phyloP scores from a whole-genome alignment of 2,329 filamentous ascomycete genomes.

The Coniochaeta hoffmannii region DNA sequence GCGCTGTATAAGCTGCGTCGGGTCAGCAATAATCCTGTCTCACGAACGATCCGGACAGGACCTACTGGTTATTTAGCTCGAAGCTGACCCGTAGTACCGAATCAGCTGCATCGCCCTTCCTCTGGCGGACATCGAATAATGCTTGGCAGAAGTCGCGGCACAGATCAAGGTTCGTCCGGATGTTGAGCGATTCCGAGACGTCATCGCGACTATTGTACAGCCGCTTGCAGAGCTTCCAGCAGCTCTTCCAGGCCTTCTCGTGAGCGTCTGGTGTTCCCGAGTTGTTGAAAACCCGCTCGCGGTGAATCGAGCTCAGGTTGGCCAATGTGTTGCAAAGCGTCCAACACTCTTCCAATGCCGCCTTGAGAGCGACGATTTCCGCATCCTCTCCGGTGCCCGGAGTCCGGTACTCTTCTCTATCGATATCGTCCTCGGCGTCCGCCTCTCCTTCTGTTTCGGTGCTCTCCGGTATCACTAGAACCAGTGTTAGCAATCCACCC shows the following conservation, averaged over 20 bases:
- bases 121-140: constrained; percentile 76
- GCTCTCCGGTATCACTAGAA: constrained; percentile 43
- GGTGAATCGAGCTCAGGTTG: constrained; percentile 75
- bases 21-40: constrained; percentile 16
- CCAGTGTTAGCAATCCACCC: constrained; percentile 16
- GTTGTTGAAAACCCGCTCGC: constrained; percentile 69
- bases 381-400: constrained; percentile 35
- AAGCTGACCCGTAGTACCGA: constrained; percentile 88
- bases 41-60: constrained; percentile 2
- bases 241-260: constrained; percentile 86
- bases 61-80: constrained; percentile 84
- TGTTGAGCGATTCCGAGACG: constrained; percentile 55
- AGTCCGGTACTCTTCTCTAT: constrained; percentile 7
- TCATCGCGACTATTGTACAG: constrained; percentile 78
- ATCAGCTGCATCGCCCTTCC: constrained; percentile 71
- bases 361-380: constrained; percentile 62
- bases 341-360: constrained; percentile 84
- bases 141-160: constrained; percentile 90
- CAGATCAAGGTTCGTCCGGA: constrained; percentile 71
- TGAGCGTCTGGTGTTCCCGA: constrained; percentile 69
- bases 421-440: constrained; percentile 42
- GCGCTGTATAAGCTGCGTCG: constrained; percentile 68
- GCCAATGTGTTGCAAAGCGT: constrained; percentile 87
- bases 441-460: constrained; percentile 43
- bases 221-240: constrained; percentile 87